Conservation (phyloP, 495 filamentous ascomycete species). For the Pyronema omphalodes region DNA sequence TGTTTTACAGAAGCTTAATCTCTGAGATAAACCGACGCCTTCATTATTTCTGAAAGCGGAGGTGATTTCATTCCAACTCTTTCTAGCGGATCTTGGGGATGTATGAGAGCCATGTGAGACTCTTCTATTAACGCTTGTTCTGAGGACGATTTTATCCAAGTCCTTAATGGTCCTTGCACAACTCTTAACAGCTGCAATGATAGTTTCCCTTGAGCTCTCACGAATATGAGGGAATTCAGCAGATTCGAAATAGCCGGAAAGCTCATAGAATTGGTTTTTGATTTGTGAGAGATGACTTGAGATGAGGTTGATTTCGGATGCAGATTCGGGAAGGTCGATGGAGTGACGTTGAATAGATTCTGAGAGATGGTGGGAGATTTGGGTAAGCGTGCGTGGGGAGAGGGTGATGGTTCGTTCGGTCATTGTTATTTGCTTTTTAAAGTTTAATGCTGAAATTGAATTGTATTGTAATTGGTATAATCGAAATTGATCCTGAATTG, state of each 20-base stretch:
- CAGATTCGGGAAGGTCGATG: constrained; percentile 19
- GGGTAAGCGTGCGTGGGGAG: constrained; percentile 11
- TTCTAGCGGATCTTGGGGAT: neutral
- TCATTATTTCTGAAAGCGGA: constrained; percentile 35
- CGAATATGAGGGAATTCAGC: constrained; percentile 18
- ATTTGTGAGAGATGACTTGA: constrained; percentile 17
- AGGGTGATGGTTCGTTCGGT: constrained; percentile 17
- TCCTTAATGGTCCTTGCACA: constrained; percentile 34
- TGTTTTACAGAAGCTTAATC: too few species aligned
- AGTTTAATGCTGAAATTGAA: constrained; percentile 1
- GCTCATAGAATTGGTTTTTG: constrained; percentile 15
- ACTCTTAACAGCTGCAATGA: constrained; percentile 30
- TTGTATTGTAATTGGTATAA: too few species aligned
- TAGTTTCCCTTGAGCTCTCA: constrained; percentile 21
- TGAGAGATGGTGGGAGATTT: constrained; percentile 13
- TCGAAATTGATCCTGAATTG: neutral
- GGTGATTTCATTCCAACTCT: constrained; percentile 33
- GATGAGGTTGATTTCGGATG: constrained; percentile 16
- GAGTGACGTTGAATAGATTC: constrained; percentile 15
- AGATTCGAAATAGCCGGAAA: constrained; percentile 16
- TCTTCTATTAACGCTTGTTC: neutral
- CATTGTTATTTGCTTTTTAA: constrained; percentile 17
- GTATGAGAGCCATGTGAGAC: neutral
- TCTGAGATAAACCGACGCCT: constrained; percentile 7
- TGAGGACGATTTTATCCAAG: constrained; percentile 24